Evolutionary conservation across 306 rosid species (phyloP).

Genomic region (Malus fusca): DNA sequence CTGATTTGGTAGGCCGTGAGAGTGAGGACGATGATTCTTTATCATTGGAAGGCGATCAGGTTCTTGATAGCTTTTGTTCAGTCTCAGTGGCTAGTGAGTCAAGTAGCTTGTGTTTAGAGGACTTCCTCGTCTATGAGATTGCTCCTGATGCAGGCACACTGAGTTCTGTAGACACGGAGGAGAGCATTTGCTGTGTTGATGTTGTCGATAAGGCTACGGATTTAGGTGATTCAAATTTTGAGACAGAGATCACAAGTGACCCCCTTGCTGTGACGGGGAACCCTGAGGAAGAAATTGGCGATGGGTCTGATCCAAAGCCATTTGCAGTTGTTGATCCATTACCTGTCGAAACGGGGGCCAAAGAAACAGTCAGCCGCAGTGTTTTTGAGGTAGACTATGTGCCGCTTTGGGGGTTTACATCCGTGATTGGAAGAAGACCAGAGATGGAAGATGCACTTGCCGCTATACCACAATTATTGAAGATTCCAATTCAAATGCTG

Average conservation of each 20-base stretch:
- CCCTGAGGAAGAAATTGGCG: slow-evolving; percentile 43
- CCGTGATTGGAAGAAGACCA: slow-evolving; percentile 76
- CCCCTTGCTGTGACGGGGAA: slow-evolving; percentile 37
- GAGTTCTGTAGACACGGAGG: slow-evolving; percentile 32
- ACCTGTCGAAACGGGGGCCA: slow-evolving; percentile 42
- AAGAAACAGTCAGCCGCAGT: slow-evolving; percentile 50
- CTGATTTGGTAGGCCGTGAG: slow-evolving; percentile 31
- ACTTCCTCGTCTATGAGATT: slow-evolving; percentile 46
- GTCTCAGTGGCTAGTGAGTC: slow-evolving; percentile 63
- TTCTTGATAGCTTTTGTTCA: slow-evolving; percentile 61
- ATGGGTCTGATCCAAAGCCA: slow-evolving; percentile 27
- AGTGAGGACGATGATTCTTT: slow-evolving; percentile 69
- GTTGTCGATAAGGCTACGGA: slow-evolving; percentile 29
- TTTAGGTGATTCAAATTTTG: slow-evolving; percentile 26
- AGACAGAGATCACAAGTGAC: slow-evolving; percentile 29
- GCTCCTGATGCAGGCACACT: slow-evolving; percentile 39
- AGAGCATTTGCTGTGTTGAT: slow-evolving; percentile 30
- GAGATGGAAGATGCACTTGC: slow-evolving; percentile 90
- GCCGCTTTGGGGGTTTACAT: slow-evolving; percentile 74
- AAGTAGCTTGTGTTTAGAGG: slow-evolving; percentile 70
- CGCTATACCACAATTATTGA: slow-evolving; percentile 42
- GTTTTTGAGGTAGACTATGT: slow-evolving; percentile 77
- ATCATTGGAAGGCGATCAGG: slow-evolving; percentile 61
- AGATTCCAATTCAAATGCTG: slow-evolving; percentile 73
- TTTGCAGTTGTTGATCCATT: slow-evolving; percentile 35